A percentile compares a stretch with the other conserved stretches of the same genome.
Evolutionary conservation across 495 filamentous ascomycete species (phyloP).

Genomic region (Penicillium angulare): DNA sequence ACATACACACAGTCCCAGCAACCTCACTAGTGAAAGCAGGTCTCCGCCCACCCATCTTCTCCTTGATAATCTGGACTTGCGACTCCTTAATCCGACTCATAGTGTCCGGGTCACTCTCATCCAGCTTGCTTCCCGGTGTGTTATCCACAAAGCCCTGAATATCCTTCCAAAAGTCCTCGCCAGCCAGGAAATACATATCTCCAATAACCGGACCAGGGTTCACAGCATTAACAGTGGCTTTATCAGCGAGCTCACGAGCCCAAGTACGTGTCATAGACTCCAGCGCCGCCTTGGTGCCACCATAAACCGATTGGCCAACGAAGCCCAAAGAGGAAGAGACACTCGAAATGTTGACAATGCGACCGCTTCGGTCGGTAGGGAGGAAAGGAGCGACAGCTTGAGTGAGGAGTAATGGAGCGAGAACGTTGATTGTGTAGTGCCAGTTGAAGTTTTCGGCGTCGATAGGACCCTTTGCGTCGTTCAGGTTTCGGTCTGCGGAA

Average conservation of each 20-base stretch:
- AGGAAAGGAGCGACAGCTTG: slow-evolving; percentile 70
- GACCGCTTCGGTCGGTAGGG: slow-evolving; percentile 69
- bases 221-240: slow-evolving; percentile 79
- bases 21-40: slow-evolving; percentile 73
- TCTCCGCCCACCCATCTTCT: slow-evolving; percentile 63
- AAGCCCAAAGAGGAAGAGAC: slow-evolving; percentile 71
- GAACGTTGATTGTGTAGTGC: slow-evolving; percentile 81
- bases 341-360: slow-evolving; percentile 76
- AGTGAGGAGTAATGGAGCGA: slow-evolving; percentile 77
- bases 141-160: slow-evolving; percentile 63
- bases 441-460: slow-evolving; percentile 59
- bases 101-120: slow-evolving; percentile 36
- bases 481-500: slow-evolving; percentile 56
- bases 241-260: slow-evolving; percentile 75
- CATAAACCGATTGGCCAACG: slow-evolving; percentile 72
- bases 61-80: slow-evolving; percentile 56
- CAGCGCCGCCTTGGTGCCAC: slow-evolving; percentile 83
- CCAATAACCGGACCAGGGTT: slow-evolving; percentile 88
- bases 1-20: slow-evolving; percentile 81
- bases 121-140: slow-evolving; percentile 60
- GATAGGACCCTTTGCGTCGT: slow-evolving; percentile 49
- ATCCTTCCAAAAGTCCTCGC: slow-evolving; percentile 52
- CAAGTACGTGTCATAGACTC: slow-evolving; percentile 94
- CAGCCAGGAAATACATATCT: slow-evolving; percentile 65
- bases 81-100: slow-evolving; percentile 56